Percentiles rank a stretch among this genome's conserved stretches.
Evolutionary conservation across 805 yeast genomes (phyloP).

Genomic region (Candida silvatica): DNA sequence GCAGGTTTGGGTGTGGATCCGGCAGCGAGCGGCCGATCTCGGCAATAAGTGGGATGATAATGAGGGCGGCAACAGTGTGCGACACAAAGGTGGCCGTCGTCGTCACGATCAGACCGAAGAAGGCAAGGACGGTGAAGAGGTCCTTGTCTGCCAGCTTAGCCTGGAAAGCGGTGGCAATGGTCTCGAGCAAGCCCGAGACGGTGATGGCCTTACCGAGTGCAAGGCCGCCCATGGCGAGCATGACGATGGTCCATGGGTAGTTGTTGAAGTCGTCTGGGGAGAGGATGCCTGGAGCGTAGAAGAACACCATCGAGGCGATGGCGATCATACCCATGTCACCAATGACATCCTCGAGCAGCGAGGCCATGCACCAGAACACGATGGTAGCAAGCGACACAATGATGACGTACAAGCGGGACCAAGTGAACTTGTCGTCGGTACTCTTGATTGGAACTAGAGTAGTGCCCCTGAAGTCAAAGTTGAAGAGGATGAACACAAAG

Average conservation of each 20-base stretch:
- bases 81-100: slow-evolving; percentile 91
- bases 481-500: slow-evolving; percentile 64
- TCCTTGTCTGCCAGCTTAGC: slow-evolving; percentile 55
- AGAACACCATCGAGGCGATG: slow-evolving; percentile 78
- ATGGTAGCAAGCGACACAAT: slow-evolving; percentile 65
- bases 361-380: slow-evolving; percentile 82
- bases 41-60: slow-evolving; percentile 81
- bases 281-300: slow-evolving; percentile 84
- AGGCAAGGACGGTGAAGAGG: slow-evolving; percentile 61
- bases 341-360: slow-evolving; percentile 57
- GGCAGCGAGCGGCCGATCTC: slow-evolving; percentile 75
- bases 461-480: slow-evolving; percentile 40
- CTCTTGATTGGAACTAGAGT: slow-evolving; percentile 53
- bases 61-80: slow-evolving; percentile 95
- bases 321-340: slow-evolving; percentile 99
- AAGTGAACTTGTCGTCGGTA: slow-evolving; percentile 57
- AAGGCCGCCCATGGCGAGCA: slow-evolving; percentile 96
- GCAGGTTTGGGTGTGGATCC: slow-evolving; percentile 76
- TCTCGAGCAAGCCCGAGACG: slow-evolving; percentile 74
- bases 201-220: slow-evolving; percentile 94
- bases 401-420: slow-evolving; percentile 68
- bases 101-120: slow-evolving; percentile 76
- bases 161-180: slow-evolving; percentile 69
- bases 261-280: slow-evolving; percentile 90
- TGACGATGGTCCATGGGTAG: slow-evolving; percentile 93